Evolutionary conservation across 148 eudicot species (phyloP), one percentile per base, ranked within the genome.

Genomic region (Rheum nobile): DNA sequence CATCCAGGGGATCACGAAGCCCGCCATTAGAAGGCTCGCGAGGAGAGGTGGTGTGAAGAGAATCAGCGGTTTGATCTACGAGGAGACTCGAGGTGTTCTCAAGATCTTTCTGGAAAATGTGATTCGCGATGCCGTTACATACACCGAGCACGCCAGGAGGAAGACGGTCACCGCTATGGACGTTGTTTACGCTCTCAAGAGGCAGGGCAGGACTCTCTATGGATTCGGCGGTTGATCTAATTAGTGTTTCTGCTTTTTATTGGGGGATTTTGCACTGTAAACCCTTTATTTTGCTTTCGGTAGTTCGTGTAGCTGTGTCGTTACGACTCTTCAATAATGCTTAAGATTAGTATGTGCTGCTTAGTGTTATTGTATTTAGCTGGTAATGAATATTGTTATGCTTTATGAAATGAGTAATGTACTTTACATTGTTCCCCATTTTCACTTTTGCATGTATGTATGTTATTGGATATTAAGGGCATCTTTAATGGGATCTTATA

Each of bases 1-100:
- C 39, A 67, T 67, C 71, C 71, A 67, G 9, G 71, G 71, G 35
- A 67, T 67, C 24, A 48, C 55, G 8, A 48, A 48, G 55, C 55
- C 55, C 22, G 55, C 55, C 55, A 48, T 48, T 48, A 28, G 71
- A 67, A 32, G 71, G n/a, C 39, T 67, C 21, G 71, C 71, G 19
- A 26, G 71, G 9, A 26, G 71, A 10, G 71, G 71, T 2, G 71
- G 71, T 0, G 71, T 67, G 71, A 67, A 67, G 71, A 32, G 71
- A 14, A 67, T 67, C 71, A 67, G 71, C 39, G 71, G 71, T 16
- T 39, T 67, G 0, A 67, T 67, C 17, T 48, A 48, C 55, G 55
- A 48, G 55, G 55, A 48, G 17, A 48, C 55, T 2, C 17, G 55
- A 8, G 55, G 55, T 7, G 55, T 48, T 48, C 55, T 48, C 8